phyloP scores from a whole-genome alignment of 2,329 filamentous ascomycete genomes.

The Akanthomyces muscarius region DNA sequence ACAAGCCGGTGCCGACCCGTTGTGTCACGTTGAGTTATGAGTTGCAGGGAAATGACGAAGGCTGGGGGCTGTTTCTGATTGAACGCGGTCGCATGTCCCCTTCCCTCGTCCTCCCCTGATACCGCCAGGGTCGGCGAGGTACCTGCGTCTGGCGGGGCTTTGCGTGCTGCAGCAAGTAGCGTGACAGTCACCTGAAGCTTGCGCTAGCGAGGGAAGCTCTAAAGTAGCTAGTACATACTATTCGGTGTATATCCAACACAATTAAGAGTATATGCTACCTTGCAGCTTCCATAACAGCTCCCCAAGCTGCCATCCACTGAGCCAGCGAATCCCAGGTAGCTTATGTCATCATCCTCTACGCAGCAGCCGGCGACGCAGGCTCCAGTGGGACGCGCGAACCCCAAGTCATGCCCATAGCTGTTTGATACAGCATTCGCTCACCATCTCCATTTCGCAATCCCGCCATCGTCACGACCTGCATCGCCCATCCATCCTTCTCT shows the following conservation, averaged over 20 bases:
- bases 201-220: neutral
- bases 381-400: conserved; percentile 35
- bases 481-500: neutral
- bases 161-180: neutral
- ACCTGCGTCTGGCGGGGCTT: conserved; percentile 8
- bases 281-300: neutral
- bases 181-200: neutral
- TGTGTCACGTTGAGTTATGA: conserved; percentile 1
- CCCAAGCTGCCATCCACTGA: conserved; percentile 27
- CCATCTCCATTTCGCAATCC: conserved; percentile 5
- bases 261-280: neutral
- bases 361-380: conserved; percentile 29
- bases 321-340: neutral
- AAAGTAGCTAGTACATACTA: neutral
- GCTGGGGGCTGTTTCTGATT: conserved; percentile 14
- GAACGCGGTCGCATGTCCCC: conserved; percentile 16
- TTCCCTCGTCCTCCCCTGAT: conserved; percentile 1
- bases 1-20: neutral
- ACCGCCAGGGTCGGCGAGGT: neutral
- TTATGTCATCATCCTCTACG: conserved; percentile 12
- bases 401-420: neutral
- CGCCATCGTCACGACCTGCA: neutral
- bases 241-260: no score
- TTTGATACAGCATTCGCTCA: conserved; percentile 19
- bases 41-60: conserved; percentile 16